Percentiles rank a stretch among this genome's conserved stretches.
Evolutionary conservation across 2,329 filamentous ascomycete genomes (phyloP).

Genomic region (Fusarium virguliforme): DNA sequence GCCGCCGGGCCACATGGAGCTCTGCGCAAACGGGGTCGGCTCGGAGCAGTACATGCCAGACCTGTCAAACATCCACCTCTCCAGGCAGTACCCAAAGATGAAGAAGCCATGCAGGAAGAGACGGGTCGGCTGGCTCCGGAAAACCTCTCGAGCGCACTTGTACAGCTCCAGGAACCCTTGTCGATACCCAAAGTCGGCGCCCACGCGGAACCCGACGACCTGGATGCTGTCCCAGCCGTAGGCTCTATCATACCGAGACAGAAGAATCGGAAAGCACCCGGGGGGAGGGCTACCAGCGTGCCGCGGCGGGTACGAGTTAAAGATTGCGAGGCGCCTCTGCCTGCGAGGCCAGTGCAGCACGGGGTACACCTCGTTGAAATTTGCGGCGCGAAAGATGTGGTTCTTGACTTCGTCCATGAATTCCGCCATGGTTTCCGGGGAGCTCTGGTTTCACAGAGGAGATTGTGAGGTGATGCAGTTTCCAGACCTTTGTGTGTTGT

Average conservation of each 20-base stretch:
- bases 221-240: background rate
- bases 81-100: background rate
- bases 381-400: constrained; percentile 3
- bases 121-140: background rate
- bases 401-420: background rate
- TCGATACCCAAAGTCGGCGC: background rate
- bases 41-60: constrained; percentile 1
- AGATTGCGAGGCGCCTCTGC: background rate
- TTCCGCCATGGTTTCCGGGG: background rate
- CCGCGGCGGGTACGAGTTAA: background rate
- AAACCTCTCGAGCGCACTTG: background rate
- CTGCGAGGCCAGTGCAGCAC: background rate
- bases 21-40: background rate
- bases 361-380: constrained; percentile 6
- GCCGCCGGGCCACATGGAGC: background rate
- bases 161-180: background rate
- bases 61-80: constrained; percentile 3
- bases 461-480: background rate
- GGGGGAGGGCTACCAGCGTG: background rate
- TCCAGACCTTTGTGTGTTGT: background rate
- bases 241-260: background rate
- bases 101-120: background rate
- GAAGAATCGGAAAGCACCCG: background rate
- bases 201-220: background rate
- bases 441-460: background rate